Evolutionary conservation across 257 asterid species (phyloP), one percentile per base, ranked within the genome.

Genomic region (Euphrasia confusa): DNA sequence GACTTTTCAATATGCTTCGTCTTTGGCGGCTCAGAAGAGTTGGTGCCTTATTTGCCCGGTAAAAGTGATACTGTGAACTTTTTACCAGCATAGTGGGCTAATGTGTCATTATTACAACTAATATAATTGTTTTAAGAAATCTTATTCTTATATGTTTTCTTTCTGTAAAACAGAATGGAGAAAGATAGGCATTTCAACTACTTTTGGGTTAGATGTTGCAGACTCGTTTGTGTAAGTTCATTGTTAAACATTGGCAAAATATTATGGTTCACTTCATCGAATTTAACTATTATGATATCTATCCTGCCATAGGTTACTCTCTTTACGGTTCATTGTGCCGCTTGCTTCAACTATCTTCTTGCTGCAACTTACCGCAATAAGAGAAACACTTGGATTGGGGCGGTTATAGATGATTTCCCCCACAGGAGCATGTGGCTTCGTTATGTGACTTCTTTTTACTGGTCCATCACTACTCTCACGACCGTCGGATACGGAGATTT

Each of bases 401-500:
- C 90, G 55, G 54, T 78, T 15, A 69, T 87, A 71, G 75, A 55
- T 0, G 74, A 93, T 75, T 93, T 93, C 65, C 74, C 9, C n/a
- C 63, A 80, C 2, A 59, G 42, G 70, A 87, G 95, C 73, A 45
- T 93, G 39, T 85, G 97, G 99, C 66, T 77, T 61, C 87, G 94
- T 4, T 93, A 93, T 35, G 75, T 89, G 45, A 93, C 99, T 56
- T 63, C 99, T 28, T 75, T 82, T 44, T 93, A 93, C 69, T 93
- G 97, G 96, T 87, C 99, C 69, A 89, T 93, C 75, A 85, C 96
- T 5, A 93, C 99, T 37, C 86, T 93, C 13, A 87, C 99, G 8
- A 93, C 99, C 0, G 94, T 84, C 32, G 99, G 99, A 28, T 93
- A 93, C 71, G 99, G 99, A 47, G 99, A 93, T 79, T 76, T 93